Conservation (phyloP, 495 filamentous ascomycete genomes). For the Penicillium canariense region DNA sequence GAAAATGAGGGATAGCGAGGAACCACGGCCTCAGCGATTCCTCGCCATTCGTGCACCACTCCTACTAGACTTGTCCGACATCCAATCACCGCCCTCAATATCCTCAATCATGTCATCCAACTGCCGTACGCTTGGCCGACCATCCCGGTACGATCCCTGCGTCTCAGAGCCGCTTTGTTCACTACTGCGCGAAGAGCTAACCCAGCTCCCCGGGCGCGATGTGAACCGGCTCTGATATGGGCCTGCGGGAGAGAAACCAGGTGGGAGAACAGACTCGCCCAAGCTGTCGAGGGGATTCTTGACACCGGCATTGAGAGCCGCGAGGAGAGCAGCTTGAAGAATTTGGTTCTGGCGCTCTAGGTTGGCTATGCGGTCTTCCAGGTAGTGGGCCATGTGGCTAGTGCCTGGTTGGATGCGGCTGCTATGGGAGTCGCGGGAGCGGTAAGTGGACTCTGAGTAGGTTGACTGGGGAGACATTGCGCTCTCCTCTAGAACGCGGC, state of each 20-base stretch:
- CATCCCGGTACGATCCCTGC: conserved; percentile 15
- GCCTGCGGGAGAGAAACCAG: conserved; percentile 8
- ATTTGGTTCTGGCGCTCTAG: conserved; percentile 46
- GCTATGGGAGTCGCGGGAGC: conserved; percentile 24
- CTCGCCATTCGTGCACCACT: conserved; percentile 12
- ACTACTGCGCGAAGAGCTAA: conserved; percentile 30
- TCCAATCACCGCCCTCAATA: conserved; percentile 38
- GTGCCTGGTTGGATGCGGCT: conserved; percentile 11
- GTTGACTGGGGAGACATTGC: conserved; percentile 25
- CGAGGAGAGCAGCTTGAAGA: conserved; percentile 45
- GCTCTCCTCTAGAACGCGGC: conserved; percentile 25
- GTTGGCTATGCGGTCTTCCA: conserved; percentile 41
- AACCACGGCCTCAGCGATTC: conserved; percentile 5
- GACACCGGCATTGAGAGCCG: conserved; percentile 37
- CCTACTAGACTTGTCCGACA: conserved; percentile 34
- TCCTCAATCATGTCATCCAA: conserved; percentile 42
- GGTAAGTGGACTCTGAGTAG: conserved; percentile 22
- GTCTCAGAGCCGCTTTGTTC: conserved; percentile 25
- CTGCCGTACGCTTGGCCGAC: conserved; percentile 28
- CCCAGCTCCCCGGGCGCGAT: conserved; percentile 37
- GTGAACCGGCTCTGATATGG: conserved; percentile 16
- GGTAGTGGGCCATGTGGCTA: conserved; percentile 11
- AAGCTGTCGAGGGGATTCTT: conserved; percentile 29
- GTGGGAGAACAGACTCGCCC: conserved; percentile 20
- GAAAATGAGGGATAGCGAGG: not conserved